Evolutionary conservation across 2,329 filamentous ascomycete species (phyloP), one percentile per base, ranked within the genome.

Genomic region (Cytospora schulzeri): DNA sequence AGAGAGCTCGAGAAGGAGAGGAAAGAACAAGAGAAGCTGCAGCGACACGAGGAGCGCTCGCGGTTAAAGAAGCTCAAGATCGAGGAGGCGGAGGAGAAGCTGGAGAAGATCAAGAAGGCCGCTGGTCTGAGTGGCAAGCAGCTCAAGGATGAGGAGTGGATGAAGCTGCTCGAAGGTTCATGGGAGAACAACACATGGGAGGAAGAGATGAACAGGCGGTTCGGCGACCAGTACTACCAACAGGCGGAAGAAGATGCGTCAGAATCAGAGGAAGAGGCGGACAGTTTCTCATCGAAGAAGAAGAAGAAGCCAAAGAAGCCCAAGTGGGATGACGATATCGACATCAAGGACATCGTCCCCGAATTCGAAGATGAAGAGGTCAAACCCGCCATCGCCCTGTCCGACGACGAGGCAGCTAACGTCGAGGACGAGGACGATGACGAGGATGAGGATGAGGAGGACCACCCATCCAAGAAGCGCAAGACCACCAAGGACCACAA

Each of bases 241-340:
- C 84, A 89, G 57, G 77, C 80, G 14, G 88, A 91, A 15, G 83
- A 79, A 15, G 83, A 79, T 22, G 86, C 89, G 28, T 82, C 85
- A 1, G 89, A 88, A 69, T 91, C 90, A 66, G 85, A 83, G 8
- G 78, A 75, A 3, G 81, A 77, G 9, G 79, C 74, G n/a, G 81
- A 78, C 57, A 84, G 79, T 50, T 77, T 78, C 22, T 69, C 77
- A 60, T 88, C 86, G 74, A 88, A 85, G 73, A 87, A 86, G 69
- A 88, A 84, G 69, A 88, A 84, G 73, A 83, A 83, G 68, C 78
- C 85, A 12, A 92, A 91, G 82, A 96, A 96, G 79, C 92, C 92
- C 12, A 91, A 88, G 68, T 99, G 94, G 90, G 92, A 97, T 71
- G 93, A 98, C 72, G 95, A 99, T 74, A 97, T 99, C 71, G 93